phyloP scores from a whole-genome alignment of 768 basidiomycete species.

The Solioccasus polychromus region DNA sequence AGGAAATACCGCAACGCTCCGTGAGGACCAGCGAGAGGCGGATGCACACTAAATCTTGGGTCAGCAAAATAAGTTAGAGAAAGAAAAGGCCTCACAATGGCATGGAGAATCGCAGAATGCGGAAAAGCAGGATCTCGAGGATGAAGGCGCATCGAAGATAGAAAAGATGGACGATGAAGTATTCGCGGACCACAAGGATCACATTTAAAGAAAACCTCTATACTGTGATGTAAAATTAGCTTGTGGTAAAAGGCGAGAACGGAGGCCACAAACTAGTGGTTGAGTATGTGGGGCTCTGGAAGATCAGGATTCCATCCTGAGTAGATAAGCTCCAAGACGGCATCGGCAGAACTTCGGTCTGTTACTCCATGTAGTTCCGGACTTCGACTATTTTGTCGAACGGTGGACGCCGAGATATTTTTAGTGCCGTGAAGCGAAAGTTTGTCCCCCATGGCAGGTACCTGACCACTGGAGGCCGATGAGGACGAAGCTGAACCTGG shows the following conservation, averaged over 20 bases:
- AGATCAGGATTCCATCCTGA: constrained; percentile 86
- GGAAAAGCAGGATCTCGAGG: constrained; percentile 84
- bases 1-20: constrained; percentile 59
- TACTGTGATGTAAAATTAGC: constrained; percentile 40
- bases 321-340: constrained; percentile 64
- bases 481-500: constrained; percentile 24
- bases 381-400: constrained; percentile 47
- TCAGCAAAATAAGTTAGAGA: constrained; percentile 10
- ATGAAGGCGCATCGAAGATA: constrained; percentile 74
- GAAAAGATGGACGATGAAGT: constrained; percentile 76
- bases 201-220: constrained; percentile 85
- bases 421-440: neutral
- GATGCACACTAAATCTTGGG: constrained; percentile 60
- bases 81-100: constrained; percentile 57
- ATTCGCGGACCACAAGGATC: constrained; percentile 87
- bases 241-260: constrained; percentile 6
- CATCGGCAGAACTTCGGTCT: constrained; percentile 43
- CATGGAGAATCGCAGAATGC: constrained; percentile 86
- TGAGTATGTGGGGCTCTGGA: constrained; percentile 68
- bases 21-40: constrained; percentile 79
- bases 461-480: constrained; percentile 15
- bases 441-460: constrained; percentile 6
- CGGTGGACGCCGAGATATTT: constrained; percentile 1
- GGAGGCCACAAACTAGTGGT: constrained; percentile 64
- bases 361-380: constrained; percentile 44